Evolutionary conservation across 805 yeast genomes (phyloP).

Genomic region (Sugiyamaella floridensis): DNA sequence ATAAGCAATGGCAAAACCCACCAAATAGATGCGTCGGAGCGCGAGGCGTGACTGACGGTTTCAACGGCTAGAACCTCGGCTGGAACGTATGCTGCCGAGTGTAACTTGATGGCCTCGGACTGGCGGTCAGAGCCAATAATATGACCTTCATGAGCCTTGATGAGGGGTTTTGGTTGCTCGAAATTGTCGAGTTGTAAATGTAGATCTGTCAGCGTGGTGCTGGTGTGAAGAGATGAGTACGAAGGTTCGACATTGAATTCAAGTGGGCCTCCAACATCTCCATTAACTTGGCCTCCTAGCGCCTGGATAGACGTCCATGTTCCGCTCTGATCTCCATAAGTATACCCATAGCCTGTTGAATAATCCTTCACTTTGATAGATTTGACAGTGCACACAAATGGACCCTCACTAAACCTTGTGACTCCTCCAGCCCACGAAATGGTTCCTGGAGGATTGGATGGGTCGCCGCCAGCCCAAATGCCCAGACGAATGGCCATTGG

Average conservation of each 20-base stretch:
- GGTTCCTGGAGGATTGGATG: slow-evolving; percentile 49
- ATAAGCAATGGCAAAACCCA: not conserved
- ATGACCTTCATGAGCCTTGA: not conserved
- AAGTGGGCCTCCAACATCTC: slow-evolving; percentile 24
- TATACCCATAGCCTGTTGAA: slow-evolving; percentile 40
- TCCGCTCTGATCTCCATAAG: slow-evolving; percentile 38
- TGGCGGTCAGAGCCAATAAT: not conserved
- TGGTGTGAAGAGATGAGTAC: not conserved
- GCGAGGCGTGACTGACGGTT: not conserved
- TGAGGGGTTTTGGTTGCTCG: not conserved
- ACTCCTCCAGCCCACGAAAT: slow-evolving; percentile 69
- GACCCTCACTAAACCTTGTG: slow-evolving; percentile 39
- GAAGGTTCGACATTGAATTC: not conserved
- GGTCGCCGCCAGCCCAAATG: slow-evolving; percentile 46
- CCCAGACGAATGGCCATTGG: slow-evolving; percentile 70
- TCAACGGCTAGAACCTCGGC: not conserved
- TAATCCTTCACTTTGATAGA: slow-evolving; percentile 51
- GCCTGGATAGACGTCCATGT: slow-evolving; percentile 36
- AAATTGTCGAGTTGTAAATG: too few relatives aligned
- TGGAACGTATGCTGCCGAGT: not conserved
- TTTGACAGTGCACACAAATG: slow-evolving; percentile 57
- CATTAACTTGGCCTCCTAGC: slow-evolving; percentile 45
- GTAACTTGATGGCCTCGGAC: not conserved
- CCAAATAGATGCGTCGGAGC: not conserved
- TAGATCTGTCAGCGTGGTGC: not conserved